These are phyloP conservation scores for Podospora bellae-mahoneyi DNA, from an alignment of 495 filamentous ascomycete species.

Conservation along the genomic window DNA sequence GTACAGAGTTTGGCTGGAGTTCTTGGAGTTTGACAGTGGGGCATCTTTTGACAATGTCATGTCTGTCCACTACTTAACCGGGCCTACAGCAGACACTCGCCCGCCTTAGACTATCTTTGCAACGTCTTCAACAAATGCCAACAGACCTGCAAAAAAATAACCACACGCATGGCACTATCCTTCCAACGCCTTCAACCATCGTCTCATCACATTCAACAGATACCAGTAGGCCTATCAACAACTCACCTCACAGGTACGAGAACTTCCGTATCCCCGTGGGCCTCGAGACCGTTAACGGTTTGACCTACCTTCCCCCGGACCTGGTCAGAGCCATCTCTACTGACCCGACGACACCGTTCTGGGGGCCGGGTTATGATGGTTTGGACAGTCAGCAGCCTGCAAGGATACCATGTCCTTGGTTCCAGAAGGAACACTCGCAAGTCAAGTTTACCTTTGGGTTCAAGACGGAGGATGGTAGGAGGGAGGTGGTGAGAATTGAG, in stretches of 20 bases:
- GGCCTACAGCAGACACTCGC: no score
- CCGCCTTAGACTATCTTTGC: no score
- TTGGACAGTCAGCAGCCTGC: background rate
- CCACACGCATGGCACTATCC: background rate
- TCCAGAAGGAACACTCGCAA: background rate
- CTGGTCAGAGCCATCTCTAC: background rate
- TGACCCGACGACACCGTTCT: background rate
- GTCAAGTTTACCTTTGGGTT: background rate
- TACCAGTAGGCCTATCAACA: background rate
- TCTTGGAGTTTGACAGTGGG: background rate
- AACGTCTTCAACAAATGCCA: no score
- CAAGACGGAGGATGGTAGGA: background rate
- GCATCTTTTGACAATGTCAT: background rate
- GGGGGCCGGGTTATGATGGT: background rate
- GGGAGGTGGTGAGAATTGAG: background rate
- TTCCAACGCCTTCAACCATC: no score
- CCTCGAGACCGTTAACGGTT: background rate
- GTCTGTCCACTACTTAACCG: no score
- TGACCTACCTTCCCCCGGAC: background rate
- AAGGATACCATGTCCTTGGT: background rate
- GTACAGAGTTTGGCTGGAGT: background rate
- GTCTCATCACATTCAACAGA: no score
- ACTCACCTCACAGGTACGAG: background rate
- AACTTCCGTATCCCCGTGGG: background rate
- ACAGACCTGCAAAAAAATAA: background rate